Base-by-base conservation (phyloP, 768 basidiomycete genomes). In the Gymnopilus junonius region DNA sequence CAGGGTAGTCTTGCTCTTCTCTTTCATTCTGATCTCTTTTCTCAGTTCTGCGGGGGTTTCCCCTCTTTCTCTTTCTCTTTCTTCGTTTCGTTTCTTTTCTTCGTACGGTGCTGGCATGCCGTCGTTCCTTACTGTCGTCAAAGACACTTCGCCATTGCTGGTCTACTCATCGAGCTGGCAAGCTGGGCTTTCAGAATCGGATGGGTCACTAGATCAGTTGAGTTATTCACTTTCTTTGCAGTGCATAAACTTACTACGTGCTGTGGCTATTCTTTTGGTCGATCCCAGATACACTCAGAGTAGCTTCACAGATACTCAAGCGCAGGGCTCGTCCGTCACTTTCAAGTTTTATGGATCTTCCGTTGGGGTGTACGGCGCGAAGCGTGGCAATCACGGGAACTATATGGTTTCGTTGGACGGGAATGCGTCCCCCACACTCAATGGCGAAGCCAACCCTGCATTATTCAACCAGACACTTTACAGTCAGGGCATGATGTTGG, bases 271-370 rank as follows among this genome's bases (percentile, higher is more conserved):
- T n/a, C n/a, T n/a, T n/a, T n/a, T n/a, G n/a, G 23, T 27, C 5
- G 4, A 35, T 4, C 8, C 5, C 4, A 68, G 69, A 35, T 70
- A 70, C 45, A 64, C 63, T 20, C 40, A 67, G 40, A 65, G 55
- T 46, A 66, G 59, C 53, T 71, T 71, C 57, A 74, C 72, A 10
- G 65, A 70, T 1, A 79, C 79, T 17, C 70, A 76, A 25, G 59
- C 68, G 1, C 67, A 72, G 29, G 72, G 72, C 8, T 74, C 75
- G 1, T 55, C 67, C 3, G 75, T 68, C 4, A 64, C 68, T 0
- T 74, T 82, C 63, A 54, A 37, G 34, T 82, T 81, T 71, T 79
- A 80, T 50, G 81, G 81, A 8, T 78, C 77, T 4, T 67, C 67
- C 15, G 56, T 81, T 32, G 71, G 70, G 61, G 69, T 82, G 17